phyloP scores from a whole-genome alignment of 208 protist species.

The Acanthamoeba culbertsoni region DNA sequence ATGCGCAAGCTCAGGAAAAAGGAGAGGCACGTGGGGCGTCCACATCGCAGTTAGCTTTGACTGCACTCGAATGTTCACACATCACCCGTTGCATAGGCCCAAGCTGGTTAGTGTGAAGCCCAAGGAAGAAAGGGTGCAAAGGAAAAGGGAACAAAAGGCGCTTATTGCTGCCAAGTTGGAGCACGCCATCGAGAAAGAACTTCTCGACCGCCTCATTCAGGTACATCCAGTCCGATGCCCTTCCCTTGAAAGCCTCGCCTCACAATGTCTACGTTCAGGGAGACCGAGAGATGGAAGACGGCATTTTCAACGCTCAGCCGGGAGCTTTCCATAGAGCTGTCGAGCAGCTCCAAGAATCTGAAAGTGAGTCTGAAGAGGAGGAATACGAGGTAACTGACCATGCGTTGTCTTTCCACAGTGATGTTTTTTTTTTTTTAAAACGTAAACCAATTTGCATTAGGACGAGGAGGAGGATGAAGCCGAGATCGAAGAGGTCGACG shows the following conservation, averaged over 20 bases:
- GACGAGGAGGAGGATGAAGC: slow-evolving; percentile 75
- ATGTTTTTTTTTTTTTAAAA: slow-evolving; percentile 84
- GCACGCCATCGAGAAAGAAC: slow-evolving; percentile 96
- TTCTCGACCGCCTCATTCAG: slow-evolving; percentile 94
- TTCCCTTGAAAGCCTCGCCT: not conserved
- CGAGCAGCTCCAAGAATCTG: slow-evolving; percentile 18
- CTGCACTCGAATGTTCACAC: not conserved
- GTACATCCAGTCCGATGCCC: slow-evolving; percentile 59
- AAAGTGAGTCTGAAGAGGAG: not conserved
- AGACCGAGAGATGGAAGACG: slow-evolving; percentile 9
- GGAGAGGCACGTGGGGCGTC: not conserved
- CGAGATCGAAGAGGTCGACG: slow-evolving; percentile 61
- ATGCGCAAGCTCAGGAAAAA: slow-evolving; percentile 94
- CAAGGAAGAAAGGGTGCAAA: slow-evolving; percentile 95
- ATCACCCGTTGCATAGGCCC: slow-evolving; percentile 73
- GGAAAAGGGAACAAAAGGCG: slow-evolving; percentile 94
- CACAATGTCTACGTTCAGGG: not conserved
- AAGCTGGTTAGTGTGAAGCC: slow-evolving; percentile 96
- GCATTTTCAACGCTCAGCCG: slow-evolving; percentile 11
- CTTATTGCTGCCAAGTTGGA: slow-evolving; percentile 95
- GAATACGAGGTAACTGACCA: slow-evolving; percentile 57
- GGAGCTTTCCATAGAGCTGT: not conserved
- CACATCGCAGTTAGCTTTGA: not conserved
- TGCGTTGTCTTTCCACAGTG: slow-evolving; percentile 63
- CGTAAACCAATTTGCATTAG: too few relatives aligned